Base-by-base conservation (phyloP, 2,329 filamentous ascomycete genomes). In the Xylariaceae sp. region DNA sequence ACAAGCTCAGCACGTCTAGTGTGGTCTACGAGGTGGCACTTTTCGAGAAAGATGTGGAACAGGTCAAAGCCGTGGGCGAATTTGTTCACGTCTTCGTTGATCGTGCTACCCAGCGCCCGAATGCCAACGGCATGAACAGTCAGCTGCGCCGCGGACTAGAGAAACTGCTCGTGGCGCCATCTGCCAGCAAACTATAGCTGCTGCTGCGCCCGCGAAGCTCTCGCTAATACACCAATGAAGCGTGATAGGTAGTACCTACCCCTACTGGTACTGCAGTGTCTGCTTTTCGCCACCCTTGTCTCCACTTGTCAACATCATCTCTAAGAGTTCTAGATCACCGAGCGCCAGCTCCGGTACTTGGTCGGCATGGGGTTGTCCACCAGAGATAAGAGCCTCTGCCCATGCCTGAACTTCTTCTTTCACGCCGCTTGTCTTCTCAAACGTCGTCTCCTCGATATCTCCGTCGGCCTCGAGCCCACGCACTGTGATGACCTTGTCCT, bases 31-130 rank as follows among this genome's bases (percentile, higher is more conserved):
- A 97, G 71, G 84, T 96, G 60, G 94, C 86, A 0, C 80, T 97
- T 1, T 97, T 97, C 69, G 87, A 90, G 71, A 80, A 83, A 61
- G 90, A 88, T 0, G 77, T 86, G 2, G 85, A 90, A 1, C 77
- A 82, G 17, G 90, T 94, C 8, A 90, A 88, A 71, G 90, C 91
- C 9, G 91, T 96, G 0, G 92, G 92, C 1, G 88, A 89, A 67
- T 92, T 94, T 70, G 82, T 91, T 11, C 92, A 96, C 72, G 90
- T 96, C 9, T 96, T 93, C 76, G 89, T 95, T n/a, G 85, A 92
- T 60, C 81, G 89, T 55, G 80, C 81, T 44, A 88, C 83, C 13
- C 85, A 87, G 65, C 82, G 86, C 61, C 89, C 90, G n/a, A 82
- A 79, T 23, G 73, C 77, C 34, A 76, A 79, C 23, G 89, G 87